phyloP scores from a whole-genome alignment of 23 red algal genomes.

The Gracilariopsis chorda region DNA sequence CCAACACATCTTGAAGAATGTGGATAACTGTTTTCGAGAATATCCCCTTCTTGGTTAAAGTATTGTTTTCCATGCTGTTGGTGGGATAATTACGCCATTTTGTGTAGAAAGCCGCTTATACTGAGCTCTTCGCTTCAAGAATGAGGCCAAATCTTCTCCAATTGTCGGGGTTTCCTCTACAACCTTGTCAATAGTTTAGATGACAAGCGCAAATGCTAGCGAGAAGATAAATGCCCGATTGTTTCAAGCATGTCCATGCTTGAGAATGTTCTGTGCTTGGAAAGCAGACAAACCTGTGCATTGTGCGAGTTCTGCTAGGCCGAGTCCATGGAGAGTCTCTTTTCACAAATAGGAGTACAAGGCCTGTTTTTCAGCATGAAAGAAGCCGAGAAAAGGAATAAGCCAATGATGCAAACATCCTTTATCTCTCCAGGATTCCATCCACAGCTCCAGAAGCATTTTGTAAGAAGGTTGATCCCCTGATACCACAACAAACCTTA shows the following conservation, averaged over 20 bases:
- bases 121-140: too few relatives aligned
- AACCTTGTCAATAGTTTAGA: neutral
- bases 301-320: neutral
- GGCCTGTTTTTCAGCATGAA: conserved; percentile 2
- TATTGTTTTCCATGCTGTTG: too few relatives aligned
- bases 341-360: conserved; percentile 1
- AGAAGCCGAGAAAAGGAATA: conserved; percentile 14
- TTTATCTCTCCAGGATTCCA: neutral
- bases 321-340: neutral
- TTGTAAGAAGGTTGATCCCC: conserved; percentile 10
- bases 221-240: conserved; percentile 12
- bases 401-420: neutral
- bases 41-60: too few relatives aligned
- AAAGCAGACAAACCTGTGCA: neutral
- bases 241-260: neutral
- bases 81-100: too few relatives aligned
- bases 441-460: conserved; percentile 9
- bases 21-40: too few relatives aligned
- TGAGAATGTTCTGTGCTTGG: neutral
- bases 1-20: too few relatives aligned
- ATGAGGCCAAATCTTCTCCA: too few relatives aligned
- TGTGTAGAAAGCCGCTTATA: too few relatives aligned
- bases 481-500: neutral
- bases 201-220: neutral
- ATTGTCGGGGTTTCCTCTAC: too few relatives aligned